Evolutionary conservation across 306 rosid species (phyloP).

Genomic region (Cucumis hystrix): DNA sequence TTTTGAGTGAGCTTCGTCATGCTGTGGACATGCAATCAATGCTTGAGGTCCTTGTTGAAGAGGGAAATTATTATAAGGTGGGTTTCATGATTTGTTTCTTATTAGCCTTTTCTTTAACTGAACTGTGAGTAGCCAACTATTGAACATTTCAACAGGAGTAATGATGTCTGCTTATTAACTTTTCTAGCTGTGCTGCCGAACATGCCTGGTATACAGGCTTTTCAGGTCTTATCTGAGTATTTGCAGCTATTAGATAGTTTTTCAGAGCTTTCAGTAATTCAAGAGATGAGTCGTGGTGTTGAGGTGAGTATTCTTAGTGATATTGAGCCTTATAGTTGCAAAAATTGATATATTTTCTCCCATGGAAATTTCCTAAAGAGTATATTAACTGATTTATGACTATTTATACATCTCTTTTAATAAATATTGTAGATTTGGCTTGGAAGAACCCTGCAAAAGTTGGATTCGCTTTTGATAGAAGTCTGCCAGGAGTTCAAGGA

Average conservation of each 20-base stretch:
- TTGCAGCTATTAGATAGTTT: conserved; percentile 83
- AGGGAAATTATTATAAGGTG: conserved; percentile 93
- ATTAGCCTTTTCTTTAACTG: conserved; percentile 10
- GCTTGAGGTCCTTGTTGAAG: conserved; percentile 80
- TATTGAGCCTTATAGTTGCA: not conserved
- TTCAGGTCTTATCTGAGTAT: conserved; percentile 92
- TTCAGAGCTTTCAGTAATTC: conserved; percentile 79
- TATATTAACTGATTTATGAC: not conserved
- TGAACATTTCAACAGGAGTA: not conserved
- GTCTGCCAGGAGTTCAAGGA: conserved; percentile 92
- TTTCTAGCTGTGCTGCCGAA: conserved; percentile 6
- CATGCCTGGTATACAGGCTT: conserved; percentile 55
- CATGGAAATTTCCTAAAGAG: conserved; percentile 6
- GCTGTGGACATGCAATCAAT: conserved; percentile 71
- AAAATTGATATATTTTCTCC: not conserved
- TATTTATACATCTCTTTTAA: not conserved
- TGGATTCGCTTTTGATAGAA: conserved; percentile 88
- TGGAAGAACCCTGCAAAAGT: conserved; percentile 78
- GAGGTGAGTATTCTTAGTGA: conserved; percentile 48
- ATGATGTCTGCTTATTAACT: conserved; percentile 1
- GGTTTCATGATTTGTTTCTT: conserved; percentile 16
- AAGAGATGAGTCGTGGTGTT: conserved; percentile 86
- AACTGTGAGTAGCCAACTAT: not conserved
- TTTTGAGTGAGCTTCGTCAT: conserved; percentile 69
- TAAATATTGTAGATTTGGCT: conserved; percentile 63